Evolutionary conservation across 768 basidiomycete genomes (phyloP).

Genomic region (Podaxis sp.): DNA sequence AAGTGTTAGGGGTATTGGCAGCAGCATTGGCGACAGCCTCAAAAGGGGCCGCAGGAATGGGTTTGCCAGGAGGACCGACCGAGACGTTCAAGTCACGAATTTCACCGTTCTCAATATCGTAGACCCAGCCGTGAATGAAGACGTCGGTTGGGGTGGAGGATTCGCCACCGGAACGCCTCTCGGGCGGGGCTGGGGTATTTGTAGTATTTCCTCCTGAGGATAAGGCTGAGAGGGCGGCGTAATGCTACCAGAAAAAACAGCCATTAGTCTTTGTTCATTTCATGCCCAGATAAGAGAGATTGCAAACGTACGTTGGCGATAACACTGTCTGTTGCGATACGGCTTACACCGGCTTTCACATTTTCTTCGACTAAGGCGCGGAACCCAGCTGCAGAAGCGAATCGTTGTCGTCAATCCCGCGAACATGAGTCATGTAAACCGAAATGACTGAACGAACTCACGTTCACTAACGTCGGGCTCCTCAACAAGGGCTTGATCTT

Average conservation of each 20-base stretch:
- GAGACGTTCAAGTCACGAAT: conserved; percentile 42
- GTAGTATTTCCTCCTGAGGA: neutral
- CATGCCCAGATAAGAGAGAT: neutral
- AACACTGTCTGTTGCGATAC: conserved; percentile 22
- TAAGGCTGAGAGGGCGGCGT: conserved; percentile 13
- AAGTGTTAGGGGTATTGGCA: neutral
- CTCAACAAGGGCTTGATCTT: conserved; percentile 19
- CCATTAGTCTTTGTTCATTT: neutral
- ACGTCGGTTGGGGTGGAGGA: conserved; percentile 17
- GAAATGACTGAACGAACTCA: conserved; percentile 23
- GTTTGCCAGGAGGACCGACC: conserved; percentile 27
- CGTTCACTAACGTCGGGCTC: conserved; percentile 30
- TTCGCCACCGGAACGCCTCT: conserved; percentile 15
- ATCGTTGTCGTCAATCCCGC: neutral
- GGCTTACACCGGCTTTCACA: conserved; percentile 18
- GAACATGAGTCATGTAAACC: accelerated
- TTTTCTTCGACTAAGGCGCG: conserved; percentile 23
- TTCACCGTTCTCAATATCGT: conserved; percentile 46
- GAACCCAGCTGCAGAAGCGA: conserved; percentile 31
- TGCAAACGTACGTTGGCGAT: conserved; percentile 20
- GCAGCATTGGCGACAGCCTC: conserved; percentile 16
- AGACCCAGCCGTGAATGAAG: conserved; percentile 55
- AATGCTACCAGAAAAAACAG: conserved; percentile 11
- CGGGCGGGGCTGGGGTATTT: neutral
- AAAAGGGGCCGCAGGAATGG: conserved; percentile 25